Evolutionary conservation across 805 yeast genomes (phyloP).

Genomic region (Ogataea philodendri): DNA sequence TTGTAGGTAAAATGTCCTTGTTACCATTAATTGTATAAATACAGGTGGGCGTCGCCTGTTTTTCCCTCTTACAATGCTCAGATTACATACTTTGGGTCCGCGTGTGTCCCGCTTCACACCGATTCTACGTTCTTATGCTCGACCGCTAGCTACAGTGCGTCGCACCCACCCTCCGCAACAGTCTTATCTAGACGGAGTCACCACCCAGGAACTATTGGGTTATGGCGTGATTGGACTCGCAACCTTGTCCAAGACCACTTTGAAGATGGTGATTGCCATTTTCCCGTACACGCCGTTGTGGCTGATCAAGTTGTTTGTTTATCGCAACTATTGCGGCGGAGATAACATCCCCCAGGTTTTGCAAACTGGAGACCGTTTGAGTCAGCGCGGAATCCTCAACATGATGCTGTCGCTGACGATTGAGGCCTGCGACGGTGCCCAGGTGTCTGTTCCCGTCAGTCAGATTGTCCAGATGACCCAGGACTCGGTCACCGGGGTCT

Average conservation of each 20-base stretch:
- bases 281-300: constrained; percentile 77
- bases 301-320: constrained; percentile 68
- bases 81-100: background rate
- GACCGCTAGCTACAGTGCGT: background rate
- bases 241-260: constrained; percentile 60
- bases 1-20: background rate
- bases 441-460: constrained; percentile 46
- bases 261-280: constrained; percentile 57
- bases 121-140: background rate
- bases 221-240: constrained; percentile 67
- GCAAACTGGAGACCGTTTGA: constrained; percentile 64
- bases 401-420: constrained; percentile 95
- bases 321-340: constrained; percentile 89
- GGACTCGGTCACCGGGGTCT: constrained; percentile 62
- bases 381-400: constrained; percentile 76
- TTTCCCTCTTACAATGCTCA: constrained; percentile 4
- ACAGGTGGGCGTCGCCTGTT: background rate
- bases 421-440: constrained; percentile 85
- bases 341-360: constrained; percentile 69
- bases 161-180: too few relatives aligned
- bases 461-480: constrained; percentile 63
- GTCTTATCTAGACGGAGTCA: constrained; percentile 51
- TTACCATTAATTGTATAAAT: constrained; percentile 2
- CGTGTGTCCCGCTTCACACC: background rate
- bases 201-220: constrained; percentile 56